Conservation (phyloP, 179 eudicot genomes). For the Actinidia arguta region DNA sequence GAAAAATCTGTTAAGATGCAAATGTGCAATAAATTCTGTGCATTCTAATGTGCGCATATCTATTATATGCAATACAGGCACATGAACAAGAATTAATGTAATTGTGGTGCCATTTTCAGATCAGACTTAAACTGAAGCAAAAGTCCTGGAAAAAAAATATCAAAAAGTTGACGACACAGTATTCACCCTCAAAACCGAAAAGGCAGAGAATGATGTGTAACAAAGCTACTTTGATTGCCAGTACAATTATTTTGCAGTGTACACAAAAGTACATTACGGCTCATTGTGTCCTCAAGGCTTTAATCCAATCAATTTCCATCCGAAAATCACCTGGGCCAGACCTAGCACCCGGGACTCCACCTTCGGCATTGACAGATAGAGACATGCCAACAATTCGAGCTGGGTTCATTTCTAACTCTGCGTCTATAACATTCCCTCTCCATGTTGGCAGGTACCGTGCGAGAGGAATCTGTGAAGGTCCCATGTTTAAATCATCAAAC, state of each 20-base stretch:
- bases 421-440: conserved; percentile 96
- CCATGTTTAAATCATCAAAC: neutral
- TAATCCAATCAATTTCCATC: conserved; percentile 93
- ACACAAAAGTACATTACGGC: conserved; percentile 14
- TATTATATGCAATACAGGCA: neutral
- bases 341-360: conserved; percentile 85
- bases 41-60: neutral
- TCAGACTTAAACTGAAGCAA: neutral
- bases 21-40: neutral
- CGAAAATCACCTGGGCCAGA: conserved; percentile 89
- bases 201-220: neutral
- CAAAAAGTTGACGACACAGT: neutral
- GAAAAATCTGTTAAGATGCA: neutral
- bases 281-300: conserved; percentile 71
- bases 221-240: neutral
- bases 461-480: conserved; percentile 71
- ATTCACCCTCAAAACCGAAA: neutral
- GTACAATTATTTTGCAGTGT: conserved; percentile 11
- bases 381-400: conserved; percentile 90
- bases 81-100: neutral
- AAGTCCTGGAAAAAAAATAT: neutral
- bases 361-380: conserved; percentile 89
- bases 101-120: neutral
- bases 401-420: conserved; percentile 89
- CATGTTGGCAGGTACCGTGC: conserved; percentile 93